These are phyloP conservation scores for Collariella sp. DNA, from an alignment of 495 filamentous ascomycete genomes.

Conservation along the genomic window DNA sequence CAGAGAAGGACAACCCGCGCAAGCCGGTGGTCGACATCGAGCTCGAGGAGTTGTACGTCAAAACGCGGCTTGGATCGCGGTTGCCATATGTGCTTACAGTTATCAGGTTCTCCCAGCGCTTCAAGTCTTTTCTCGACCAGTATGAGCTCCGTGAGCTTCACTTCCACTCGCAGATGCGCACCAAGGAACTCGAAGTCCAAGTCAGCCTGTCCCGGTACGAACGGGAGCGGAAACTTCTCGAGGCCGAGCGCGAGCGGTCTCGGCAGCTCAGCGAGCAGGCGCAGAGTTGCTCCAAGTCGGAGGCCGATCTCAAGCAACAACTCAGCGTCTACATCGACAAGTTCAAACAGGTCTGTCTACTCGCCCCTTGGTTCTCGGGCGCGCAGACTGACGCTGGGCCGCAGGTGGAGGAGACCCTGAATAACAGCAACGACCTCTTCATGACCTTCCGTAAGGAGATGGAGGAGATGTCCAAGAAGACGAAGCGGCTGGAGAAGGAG, in stretches of 20 bases:
- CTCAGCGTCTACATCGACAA: slow-evolving; percentile 99
- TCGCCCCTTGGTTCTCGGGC: neutral
- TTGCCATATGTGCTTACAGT: slow-evolving; percentile 18
- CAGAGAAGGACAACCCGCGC: slow-evolving; percentile 67
- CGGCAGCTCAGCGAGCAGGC: slow-evolving; percentile 83
- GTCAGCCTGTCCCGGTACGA: slow-evolving; percentile 79
- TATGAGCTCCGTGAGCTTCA: slow-evolving; percentile 90
- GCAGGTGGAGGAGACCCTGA: slow-evolving; percentile 96
- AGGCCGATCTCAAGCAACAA: slow-evolving; percentile 85
- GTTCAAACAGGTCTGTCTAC: slow-evolving; percentile 85
- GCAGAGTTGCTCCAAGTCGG: slow-evolving; percentile 91
- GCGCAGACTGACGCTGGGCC: slow-evolving; percentile 5
- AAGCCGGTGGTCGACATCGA: slow-evolving; percentile 69
- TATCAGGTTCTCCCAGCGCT: slow-evolving; percentile 71
- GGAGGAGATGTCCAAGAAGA: slow-evolving; percentile 99
- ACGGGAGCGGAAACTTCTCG: slow-evolving; percentile 76
- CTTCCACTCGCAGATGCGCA: slow-evolving; percentile 78
- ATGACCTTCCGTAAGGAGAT: slow-evolving; percentile 98
- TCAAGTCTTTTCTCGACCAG: slow-evolving; percentile 90
- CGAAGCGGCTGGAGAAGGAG: slow-evolving; percentile 93
- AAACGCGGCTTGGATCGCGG: neutral
- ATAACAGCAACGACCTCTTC: slow-evolving; percentile 97
- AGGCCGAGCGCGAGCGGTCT: slow-evolving; percentile 67
- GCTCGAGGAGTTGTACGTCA: slow-evolving; percentile 74
- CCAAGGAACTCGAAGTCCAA: slow-evolving; percentile 94